Evolutionary conservation across 139 green algal genomes (phyloP), one percentile per base, ranked within the genome.

Genomic region (Marvania coccoides): DNA sequence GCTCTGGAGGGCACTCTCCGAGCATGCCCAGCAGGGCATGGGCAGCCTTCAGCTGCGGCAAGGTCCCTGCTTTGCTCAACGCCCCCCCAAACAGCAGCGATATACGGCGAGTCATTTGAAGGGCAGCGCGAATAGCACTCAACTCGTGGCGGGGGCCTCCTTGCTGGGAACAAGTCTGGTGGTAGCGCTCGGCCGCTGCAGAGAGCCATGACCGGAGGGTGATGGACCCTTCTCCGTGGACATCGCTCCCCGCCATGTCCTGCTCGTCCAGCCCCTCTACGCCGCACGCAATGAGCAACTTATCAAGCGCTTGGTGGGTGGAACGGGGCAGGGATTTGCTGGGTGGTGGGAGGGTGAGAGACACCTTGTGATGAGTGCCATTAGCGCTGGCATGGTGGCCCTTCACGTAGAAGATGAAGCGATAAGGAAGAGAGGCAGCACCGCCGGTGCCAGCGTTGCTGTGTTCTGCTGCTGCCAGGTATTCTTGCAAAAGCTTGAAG

Each of bases 401-500:
- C 1, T 19, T 71, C 2, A 85, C 9, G 53, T 75, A 87, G 55
- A 87, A 87, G 2, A 58, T 66, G 46, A 87, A 87, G 15, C 70
- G 53, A 69, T 83, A 87, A 2, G 80, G 75, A 31, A 81, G 30
- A 2, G 60, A 45, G 0, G 72, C 72, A 7, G 46, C 60, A 5
- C 46, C 38, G 2, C 69, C 69, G 0, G 58, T 55, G 29, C 72
- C 47, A 31, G 59, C 55, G 19, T 39, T 58, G 9, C 19, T 9
- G 48, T 14, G 12, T 33, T 64, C 26, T 12, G 80, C 64, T 35
- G 61, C 48, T 3, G 61, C 39, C 23, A 80, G 6, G 37, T 83
- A 86, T 37, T 86, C 81, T 31, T 87, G 79, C n/a, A 88, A 70
- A n/a, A 88, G 64, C 63, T 88, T 87, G 57, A 88, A 81, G 5